Evolutionary conservation across 176 grass and related monocot genomes (phyloP).

Genomic region (Juncus inflexus): DNA sequence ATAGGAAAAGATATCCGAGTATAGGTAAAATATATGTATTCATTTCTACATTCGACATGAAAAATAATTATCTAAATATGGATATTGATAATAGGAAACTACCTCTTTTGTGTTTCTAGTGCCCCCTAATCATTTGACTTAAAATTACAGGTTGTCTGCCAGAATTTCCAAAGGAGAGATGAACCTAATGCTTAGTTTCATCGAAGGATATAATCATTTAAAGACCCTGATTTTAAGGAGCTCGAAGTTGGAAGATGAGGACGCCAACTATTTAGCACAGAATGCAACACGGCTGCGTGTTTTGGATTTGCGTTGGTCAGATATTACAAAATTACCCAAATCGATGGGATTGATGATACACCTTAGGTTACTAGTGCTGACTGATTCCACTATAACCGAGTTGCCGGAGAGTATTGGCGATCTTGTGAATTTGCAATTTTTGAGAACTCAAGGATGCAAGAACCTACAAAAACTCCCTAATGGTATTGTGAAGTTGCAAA

Average conservation of each 20-base stretch:
- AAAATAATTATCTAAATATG: too few relatives aligned
- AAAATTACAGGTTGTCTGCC: background rate
- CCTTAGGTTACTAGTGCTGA: conserved; percentile 20
- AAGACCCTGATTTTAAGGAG: conserved; percentile 10
- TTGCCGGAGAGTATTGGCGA: conserved; percentile 24
- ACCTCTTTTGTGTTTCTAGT: too few relatives aligned
- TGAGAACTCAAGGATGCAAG: background rate
- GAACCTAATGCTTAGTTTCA: background rate
- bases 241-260: background rate
- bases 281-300: conserved; percentile 19
- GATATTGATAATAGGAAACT: too few relatives aligned
- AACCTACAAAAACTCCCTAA: conserved; percentile 4
- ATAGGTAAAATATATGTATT: too few relatives aligned
- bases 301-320: conserved; percentile 7
- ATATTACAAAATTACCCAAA: conserved; percentile 15
- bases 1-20: too few relatives aligned
- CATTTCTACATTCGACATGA: too few relatives aligned
- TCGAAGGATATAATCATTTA: background rate
- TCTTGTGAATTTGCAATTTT: conserved; percentile 22
- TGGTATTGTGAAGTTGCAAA: conserved; percentile 9
- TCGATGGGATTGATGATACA: conserved; percentile 13
- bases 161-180: background rate
- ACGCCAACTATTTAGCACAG: background rate
- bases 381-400: background rate
- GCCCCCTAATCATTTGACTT: too few relatives aligned